phyloP scores from a whole-genome alignment of 495 filamentous ascomycete species.

The Trichocladium uniseriatum region DNA sequence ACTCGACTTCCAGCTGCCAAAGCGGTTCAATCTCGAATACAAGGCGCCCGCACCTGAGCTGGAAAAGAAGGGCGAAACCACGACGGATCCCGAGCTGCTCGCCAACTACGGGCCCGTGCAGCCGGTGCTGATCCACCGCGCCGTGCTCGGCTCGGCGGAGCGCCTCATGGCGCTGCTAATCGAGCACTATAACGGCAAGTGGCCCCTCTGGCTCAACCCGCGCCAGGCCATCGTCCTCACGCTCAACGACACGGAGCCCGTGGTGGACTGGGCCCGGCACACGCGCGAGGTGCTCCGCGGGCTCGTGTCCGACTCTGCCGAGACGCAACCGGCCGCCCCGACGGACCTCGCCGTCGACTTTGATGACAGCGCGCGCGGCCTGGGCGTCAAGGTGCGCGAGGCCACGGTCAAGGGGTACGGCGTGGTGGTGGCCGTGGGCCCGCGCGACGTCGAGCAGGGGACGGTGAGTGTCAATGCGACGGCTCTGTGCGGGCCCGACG shows the following conservation, averaged over 20 bases:
- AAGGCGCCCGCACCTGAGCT: constrained; percentile 63
- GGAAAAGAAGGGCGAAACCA: constrained; percentile 46
- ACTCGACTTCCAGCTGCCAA: constrained; percentile 87
- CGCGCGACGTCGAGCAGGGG: constrained; percentile 36
- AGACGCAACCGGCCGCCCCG: constrained; percentile 26
- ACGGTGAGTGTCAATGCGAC: constrained; percentile 29
- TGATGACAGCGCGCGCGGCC: constrained; percentile 52
- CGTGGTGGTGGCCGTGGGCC: constrained; percentile 64
- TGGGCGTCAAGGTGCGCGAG: constrained; percentile 60
- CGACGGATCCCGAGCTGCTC: constrained; percentile 34
- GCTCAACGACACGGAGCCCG: constrained; percentile 53
- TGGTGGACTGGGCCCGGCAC: constrained; percentile 48
- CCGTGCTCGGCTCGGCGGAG: constrained; percentile 79
- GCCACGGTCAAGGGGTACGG: constrained; percentile 69
- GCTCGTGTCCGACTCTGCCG: constrained; percentile 25
- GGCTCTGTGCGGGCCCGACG: constrained; percentile 6
- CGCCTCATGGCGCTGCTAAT: constrained; percentile 80
- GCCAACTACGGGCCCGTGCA: constrained; percentile 46
- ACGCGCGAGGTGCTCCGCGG: constrained; percentile 39
- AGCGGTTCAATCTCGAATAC: constrained; percentile 71
- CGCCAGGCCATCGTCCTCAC: constrained; percentile 71
- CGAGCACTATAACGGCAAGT: constrained; percentile 71
- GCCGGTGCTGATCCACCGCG: constrained; percentile 82
- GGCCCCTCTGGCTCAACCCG: constrained; percentile 90
- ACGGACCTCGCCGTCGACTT: constrained; percentile 60